These are phyloP conservation scores for Solanum chmielewskii DNA, from an alignment of 257 asterid genomes.

Conservation along the genomic window DNA sequence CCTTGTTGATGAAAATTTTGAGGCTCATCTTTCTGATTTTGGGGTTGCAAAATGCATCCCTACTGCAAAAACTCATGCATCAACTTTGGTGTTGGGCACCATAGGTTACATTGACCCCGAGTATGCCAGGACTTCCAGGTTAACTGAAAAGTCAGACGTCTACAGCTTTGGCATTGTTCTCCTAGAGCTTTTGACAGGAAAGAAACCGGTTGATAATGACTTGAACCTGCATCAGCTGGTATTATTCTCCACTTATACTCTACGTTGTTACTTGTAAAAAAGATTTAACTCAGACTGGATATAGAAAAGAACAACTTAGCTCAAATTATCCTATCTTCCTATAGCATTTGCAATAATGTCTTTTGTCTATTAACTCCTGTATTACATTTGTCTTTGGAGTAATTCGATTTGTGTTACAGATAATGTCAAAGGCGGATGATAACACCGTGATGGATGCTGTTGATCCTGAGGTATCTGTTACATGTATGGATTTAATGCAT, in stretches of 20 bases:
- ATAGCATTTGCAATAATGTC: background rate
- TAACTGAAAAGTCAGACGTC: slow-evolving; percentile 88
- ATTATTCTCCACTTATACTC: background rate
- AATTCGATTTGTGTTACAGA: slow-evolving; percentile 23
- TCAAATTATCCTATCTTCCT: background rate
- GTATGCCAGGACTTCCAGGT: slow-evolving; percentile 83
- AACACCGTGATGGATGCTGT: slow-evolving; percentile 83
- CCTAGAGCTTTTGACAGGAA: slow-evolving; percentile 87
- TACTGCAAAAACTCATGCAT: slow-evolving; percentile 65
- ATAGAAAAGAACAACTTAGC: background rate
- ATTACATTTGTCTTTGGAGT: background rate
- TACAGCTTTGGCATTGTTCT: slow-evolving; percentile 95
- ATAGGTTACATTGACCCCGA: slow-evolving; percentile 97
- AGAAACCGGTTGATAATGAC: slow-evolving; percentile 77
- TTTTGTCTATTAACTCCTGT: background rate
- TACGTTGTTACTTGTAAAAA: background rate
- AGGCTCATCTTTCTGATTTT: slow-evolving; percentile 89
- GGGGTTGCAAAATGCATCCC: slow-evolving; percentile 80
- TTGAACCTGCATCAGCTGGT: slow-evolving; percentile 90
- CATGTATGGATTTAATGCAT: slow-evolving; percentile 64
- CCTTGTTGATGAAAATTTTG: slow-evolving; percentile 74
- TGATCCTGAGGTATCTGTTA: slow-evolving; percentile 83
- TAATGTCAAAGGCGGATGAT: slow-evolving; percentile 67
- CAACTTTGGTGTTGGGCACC: slow-evolving; percentile 87
- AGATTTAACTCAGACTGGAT: background rate